Base-by-base conservation (phyloP, 2,329 filamentous ascomycete species). In the Epichloe coenophiala region DNA sequence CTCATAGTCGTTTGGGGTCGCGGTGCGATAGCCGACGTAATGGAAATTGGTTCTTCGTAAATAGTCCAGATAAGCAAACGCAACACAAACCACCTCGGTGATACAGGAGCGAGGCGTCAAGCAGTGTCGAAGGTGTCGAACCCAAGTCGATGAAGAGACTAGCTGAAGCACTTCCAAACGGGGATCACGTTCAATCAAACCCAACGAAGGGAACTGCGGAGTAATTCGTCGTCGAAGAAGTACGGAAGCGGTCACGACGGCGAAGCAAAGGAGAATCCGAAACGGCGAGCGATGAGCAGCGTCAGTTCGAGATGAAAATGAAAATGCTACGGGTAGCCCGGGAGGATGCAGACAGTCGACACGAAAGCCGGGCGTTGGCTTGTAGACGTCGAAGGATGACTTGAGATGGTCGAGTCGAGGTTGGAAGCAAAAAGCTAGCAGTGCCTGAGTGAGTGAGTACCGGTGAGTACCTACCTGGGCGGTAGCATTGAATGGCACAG, bases 361-460 rank as follows among this genome's bases (percentile, higher is more conserved):
- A 31, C 31, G 27, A n/a, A 36, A 36, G 49, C 38, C 38, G 19
- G 33, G 46, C 19, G 43, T 36, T 35, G 49, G 35, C 9, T 44
- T 47, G 48, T 5, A 23, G 35, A 33, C 11, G 33, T 17, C 15
- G n/a, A 46, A 38, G 35, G n/a, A 9, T 23, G 44, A 11, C 44
- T 19, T 37, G 33, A 36, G 47, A 43, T 31, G 48, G 47, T 46
- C 11, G 21, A 37, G 17, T 36, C 11, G 33, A 46, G 17, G 45
- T 38, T 38, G 11, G 37, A n/a, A 40, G 40, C 46, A 48, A 48
- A 48, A 48, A 41, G 38, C 46, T 46, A 38, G 17, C 42, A n/a
- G 11, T n/a, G 19, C n/a, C n/a, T n/a, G n/a, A n/a, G n/a, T 17
- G 7, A 19, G 21, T 23, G 40, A 42, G 27, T 31, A 31, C 27